Percentiles rank a stretch among this genome's conserved stretches.
These are phyloP conservation scores for Mycena olivaceomarginata DNA, from an alignment of 768 basidiomycete species.

Conservation along the genomic window DNA sequence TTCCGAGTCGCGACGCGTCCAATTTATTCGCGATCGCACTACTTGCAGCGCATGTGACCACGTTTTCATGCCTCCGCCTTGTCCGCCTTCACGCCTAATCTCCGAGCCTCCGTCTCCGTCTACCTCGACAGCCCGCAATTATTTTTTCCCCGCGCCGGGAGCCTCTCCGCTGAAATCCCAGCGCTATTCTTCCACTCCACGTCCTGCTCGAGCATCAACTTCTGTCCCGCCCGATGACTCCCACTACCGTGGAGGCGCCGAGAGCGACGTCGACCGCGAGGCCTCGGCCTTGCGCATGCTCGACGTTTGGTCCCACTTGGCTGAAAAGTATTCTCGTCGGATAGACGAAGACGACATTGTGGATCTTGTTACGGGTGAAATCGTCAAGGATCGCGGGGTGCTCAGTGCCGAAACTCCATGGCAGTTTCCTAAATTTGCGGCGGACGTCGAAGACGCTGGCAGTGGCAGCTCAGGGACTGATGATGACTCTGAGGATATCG, in stretches of 20 bases:
- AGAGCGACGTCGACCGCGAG: conserved; percentile 69
- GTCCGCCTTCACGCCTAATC: conserved; percentile 45
- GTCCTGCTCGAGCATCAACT: conserved; percentile 57
- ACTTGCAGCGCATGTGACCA: conserved; percentile 14
- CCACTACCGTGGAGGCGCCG: too few species aligned
- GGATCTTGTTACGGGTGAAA: conserved; percentile 75
- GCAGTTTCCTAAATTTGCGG: conserved; percentile 71
- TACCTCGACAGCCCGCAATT: conserved; percentile 64
- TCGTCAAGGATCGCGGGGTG: conserved; percentile 84
- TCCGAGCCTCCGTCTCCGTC: conserved; percentile 61
- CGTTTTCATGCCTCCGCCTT: conserved; percentile 6
- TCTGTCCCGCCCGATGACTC: conserved; percentile 57
- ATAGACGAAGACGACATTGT: conserved; percentile 90
- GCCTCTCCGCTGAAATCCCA: conserved; percentile 69
- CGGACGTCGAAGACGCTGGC: conserved; percentile 42
- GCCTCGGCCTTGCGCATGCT: conserved; percentile 75
- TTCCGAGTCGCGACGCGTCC: conserved; percentile 9
- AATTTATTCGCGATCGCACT: neutral
- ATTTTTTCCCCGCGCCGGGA: conserved; percentile 49
- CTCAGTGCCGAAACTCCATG: conserved; percentile 65
- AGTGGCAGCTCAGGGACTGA: conserved; percentile 54
- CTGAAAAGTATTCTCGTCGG: conserved; percentile 78
- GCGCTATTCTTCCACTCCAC: conserved; percentile 68
- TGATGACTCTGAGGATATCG: conserved; percentile 70
- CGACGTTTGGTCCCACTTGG: conserved; percentile 81